Conservation (phyloP, 495 filamentous ascomycete genomes). For the Lophiotrema nucula region DNA sequence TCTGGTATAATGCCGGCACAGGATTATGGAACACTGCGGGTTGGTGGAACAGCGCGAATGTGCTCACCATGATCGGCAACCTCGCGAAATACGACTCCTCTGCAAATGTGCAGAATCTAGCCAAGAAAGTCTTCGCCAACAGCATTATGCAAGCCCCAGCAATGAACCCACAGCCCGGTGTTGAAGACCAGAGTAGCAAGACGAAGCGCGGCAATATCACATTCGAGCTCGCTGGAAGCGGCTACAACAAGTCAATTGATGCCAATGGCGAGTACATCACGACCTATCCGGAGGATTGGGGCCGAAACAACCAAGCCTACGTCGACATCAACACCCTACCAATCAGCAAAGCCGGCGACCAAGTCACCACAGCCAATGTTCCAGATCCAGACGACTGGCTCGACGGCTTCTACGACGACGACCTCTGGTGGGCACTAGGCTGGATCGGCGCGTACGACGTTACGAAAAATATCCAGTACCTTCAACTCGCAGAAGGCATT, state of each 20-base stretch:
- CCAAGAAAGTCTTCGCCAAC: slow-evolving; percentile 40
- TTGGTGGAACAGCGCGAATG: slow-evolving; percentile 79
- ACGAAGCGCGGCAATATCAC: background rate
- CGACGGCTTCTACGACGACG: slow-evolving; percentile 43
- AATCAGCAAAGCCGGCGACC: background rate
- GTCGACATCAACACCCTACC: slow-evolving; percentile 7
- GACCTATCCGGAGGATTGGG: slow-evolving; percentile 9
- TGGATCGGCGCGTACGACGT: slow-evolving; percentile 40
- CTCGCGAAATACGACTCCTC: slow-evolving; percentile 51
- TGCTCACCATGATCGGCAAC: slow-evolving; percentile 62
- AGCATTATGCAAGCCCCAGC: slow-evolving; percentile 40
- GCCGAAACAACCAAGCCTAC: background rate
- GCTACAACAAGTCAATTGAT: slow-evolving; percentile 7
- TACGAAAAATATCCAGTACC: slow-evolving; percentile 34
- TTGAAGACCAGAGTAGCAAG: slow-evolving; percentile 3
- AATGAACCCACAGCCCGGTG: slow-evolving; percentile 31
- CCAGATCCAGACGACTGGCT: slow-evolving; percentile 30
- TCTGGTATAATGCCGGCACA: slow-evolving; percentile 60
- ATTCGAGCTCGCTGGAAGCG: background rate
- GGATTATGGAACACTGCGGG: slow-evolving; percentile 66
- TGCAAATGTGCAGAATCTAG: slow-evolving; percentile 15
- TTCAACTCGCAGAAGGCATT: slow-evolving; percentile 54
- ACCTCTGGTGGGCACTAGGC: slow-evolving; percentile 41
- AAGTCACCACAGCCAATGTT: background rate
- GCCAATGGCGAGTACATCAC: slow-evolving; percentile 2